Conservation (phyloP, 345 rosid species). For the Aquilaria yunnanensis region DNA sequence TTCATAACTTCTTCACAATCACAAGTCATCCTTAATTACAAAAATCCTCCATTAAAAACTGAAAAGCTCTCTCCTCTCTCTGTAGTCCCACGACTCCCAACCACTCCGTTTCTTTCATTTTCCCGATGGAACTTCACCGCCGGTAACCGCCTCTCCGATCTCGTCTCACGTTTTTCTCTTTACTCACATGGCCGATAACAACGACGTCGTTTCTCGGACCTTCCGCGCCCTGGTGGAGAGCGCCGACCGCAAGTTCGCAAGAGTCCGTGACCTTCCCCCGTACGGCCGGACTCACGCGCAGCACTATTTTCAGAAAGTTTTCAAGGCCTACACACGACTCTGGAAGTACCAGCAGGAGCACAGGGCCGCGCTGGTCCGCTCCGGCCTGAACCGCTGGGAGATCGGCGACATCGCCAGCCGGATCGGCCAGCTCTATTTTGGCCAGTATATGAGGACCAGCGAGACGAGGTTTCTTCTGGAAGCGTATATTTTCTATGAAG, state of each 20-base stretch:
- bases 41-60: constrained; percentile 17
- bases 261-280: constrained; percentile 77
- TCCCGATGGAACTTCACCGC: no score
- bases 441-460: constrained; percentile 92
- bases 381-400: constrained; percentile 96
- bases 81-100: constrained; percentile 7
- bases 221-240: constrained; percentile 71
- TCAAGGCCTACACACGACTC: constrained; percentile 88
- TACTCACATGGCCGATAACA: constrained; percentile 38
- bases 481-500: constrained; percentile 89
- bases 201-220: constrained; percentile 42
- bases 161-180: background rate
- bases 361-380: constrained; percentile 54
- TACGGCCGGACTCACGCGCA: constrained; percentile 46
- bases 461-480: constrained; percentile 81
- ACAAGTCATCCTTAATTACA: background rate
- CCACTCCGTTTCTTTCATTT: constrained; percentile 4
- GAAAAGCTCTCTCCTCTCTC: background rate
- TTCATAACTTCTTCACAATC: constrained; percentile 6
- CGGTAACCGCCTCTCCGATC: no score
- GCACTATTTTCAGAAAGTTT: constrained; percentile 70
- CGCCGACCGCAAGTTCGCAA: constrained; percentile 92
- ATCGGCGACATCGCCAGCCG: constrained; percentile 99
- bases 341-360: constrained; percentile 96
- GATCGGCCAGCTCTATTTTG: constrained; percentile 96